A percentile compares a stretch with the other conserved stretches of the same genome.
Evolutionary conservation across 495 filamentous ascomycete species (phyloP).

Genomic region (Penicillium odoratum): DNA sequence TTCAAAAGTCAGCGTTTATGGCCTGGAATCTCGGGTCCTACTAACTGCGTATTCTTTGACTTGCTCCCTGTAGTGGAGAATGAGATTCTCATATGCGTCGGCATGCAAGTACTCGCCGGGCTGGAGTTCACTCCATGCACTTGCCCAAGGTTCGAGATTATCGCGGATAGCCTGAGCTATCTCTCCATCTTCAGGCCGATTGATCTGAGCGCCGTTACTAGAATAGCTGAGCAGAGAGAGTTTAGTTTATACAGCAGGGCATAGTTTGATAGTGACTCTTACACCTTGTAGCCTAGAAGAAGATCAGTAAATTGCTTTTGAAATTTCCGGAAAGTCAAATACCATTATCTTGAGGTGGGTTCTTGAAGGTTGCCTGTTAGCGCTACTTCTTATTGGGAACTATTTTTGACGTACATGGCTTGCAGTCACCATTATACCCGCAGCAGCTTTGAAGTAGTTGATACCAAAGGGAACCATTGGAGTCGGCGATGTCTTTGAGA

Average conservation of each 20-base stretch:
- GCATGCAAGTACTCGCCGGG: conserved; percentile 42
- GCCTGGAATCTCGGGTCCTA: neutral
- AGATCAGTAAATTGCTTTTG: conserved; percentile 12
- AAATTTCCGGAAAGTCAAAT: conserved; percentile 7
- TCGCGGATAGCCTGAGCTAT: conserved; percentile 61
- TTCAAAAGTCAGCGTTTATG: neutral
- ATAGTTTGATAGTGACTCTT: conserved; percentile 9
- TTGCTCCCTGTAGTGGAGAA: conserved; percentile 43
- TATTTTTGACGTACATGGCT: conserved; percentile 49
- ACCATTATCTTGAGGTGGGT: conserved; percentile 69
- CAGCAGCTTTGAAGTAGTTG: conserved; percentile 53
- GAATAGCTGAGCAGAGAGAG: conserved; percentile 49
- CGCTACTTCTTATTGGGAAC: neutral
- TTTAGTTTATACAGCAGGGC: neutral
- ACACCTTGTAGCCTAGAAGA: conserved; percentile 64
- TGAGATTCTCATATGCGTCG: conserved; percentile 40
- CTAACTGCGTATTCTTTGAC: conserved; percentile 42
- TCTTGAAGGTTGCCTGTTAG: conserved; percentile 38
- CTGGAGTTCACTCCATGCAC: conserved; percentile 51
- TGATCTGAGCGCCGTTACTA: conserved; percentile 69
- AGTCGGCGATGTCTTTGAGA: conserved; percentile 56
- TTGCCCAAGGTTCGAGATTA: conserved; percentile 55
- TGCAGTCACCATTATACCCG: conserved; percentile 73
- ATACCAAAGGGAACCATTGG: conserved; percentile 71
- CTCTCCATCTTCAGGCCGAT: conserved; percentile 60